phyloP scores from a whole-genome alignment of 176 grass and related monocot genomes.

The Juncus effusus region DNA sequence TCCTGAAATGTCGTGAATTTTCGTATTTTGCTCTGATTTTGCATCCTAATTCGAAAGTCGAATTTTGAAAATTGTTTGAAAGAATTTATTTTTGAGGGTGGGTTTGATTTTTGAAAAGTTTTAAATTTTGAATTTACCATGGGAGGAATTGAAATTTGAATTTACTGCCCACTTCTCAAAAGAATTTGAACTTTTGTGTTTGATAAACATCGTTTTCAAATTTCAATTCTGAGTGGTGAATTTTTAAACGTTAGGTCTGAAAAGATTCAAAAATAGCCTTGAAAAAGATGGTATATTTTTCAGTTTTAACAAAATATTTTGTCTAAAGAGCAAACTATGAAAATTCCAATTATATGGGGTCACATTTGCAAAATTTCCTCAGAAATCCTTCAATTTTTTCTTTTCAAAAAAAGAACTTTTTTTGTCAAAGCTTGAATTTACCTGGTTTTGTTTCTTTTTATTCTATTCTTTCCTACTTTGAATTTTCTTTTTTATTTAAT shows the following conservation, averaged over 20 bases:
- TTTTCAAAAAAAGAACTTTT: background rate
- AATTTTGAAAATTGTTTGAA: background rate
- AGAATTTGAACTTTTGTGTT: background rate
- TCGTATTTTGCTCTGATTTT: slow-evolving; percentile 8
- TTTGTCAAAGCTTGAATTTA: too few species aligned
- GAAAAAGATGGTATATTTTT: slow-evolving; percentile 1
- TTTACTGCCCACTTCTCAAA: background rate
- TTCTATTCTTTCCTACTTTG: background rate
- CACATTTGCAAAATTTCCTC: background rate
- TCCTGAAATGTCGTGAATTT: slow-evolving; percentile 16
- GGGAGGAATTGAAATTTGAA: background rate
- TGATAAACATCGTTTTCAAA: slow-evolving; percentile 13
- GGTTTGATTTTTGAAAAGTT: slow-evolving; percentile 37
- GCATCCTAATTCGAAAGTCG: slow-evolving; percentile 10
- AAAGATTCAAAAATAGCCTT: slow-evolving; percentile 8
- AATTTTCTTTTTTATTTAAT: slow-evolving; percentile 22
- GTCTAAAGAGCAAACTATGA: background rate
- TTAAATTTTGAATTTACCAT: background rate
- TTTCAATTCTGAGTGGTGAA: background rate
- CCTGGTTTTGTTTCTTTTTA: too few species aligned
- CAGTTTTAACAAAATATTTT: background rate
- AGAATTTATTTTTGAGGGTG: slow-evolving; percentile 16
- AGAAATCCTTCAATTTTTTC: background rate
- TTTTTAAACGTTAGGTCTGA: background rate
- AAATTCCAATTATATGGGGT: background rate